Base-by-base conservation (phyloP, 768 basidiomycete genomes). In the Rhodosporidiobolus odoratus region DNA sequence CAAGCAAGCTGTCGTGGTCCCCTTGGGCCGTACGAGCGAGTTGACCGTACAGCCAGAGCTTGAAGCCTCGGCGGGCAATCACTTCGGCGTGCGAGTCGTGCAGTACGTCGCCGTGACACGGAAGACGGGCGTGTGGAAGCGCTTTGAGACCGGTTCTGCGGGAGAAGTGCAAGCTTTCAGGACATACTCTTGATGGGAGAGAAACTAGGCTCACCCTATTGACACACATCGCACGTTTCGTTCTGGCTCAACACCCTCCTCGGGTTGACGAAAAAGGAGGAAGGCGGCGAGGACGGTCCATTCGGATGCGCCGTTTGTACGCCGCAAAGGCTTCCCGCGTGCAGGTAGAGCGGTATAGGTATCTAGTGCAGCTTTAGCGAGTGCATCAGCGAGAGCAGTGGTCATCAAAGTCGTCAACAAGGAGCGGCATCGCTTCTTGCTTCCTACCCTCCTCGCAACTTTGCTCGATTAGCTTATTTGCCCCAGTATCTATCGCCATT, bases 81-180 rank as follows among this genome's bases (percentile, higher is more conserved):
- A 94, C 85, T 79, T 97, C 94, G 16, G 94, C 94, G 78, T 97
- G 94, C 62, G 85, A 88, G 76, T 96, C 94, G 76, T 94, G 92
- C 25, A 96, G 73, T 1, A 86, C 84, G 76, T 95, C 91, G 0
- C 94, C 94, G 37, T 82, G 81, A 9, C 79, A 75, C 0, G 92
- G 86, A 0, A 92, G 81, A 63, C 83, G 84, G 6, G 77, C 75
- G 7, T 80, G 83, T 3, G 94, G 90, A 0, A 93, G 83, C 75
- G 90, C 92, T 81, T 95, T 95, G 5, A 89, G 88, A 17, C 94
- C 93, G 13, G 91, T 90, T 1, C 76, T 77, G n/a, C 69, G 16
- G 66, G 19, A 75, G 40, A 15, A 52, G 40, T 8, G 71, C 48
- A 8, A 71, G 65, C 9, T 2, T 66, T 40, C 30, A 60, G 57